These are phyloP conservation scores for Fusarium verrucosum DNA, from an alignment of 2,329 filamentous ascomycete genomes.

Conservation along the genomic window DNA sequence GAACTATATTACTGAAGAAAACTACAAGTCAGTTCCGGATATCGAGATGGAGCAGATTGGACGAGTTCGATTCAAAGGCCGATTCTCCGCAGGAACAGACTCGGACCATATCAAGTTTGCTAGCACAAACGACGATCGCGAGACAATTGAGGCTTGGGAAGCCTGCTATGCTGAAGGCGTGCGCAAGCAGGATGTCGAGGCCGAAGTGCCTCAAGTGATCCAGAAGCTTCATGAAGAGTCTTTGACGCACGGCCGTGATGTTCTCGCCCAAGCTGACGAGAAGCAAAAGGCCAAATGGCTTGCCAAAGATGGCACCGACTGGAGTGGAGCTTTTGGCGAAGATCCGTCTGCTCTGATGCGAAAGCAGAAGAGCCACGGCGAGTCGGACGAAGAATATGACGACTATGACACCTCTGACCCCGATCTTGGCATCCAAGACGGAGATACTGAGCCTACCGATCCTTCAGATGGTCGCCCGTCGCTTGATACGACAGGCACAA, in stretches of 20 bases:
- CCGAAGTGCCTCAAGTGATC: constrained; percentile 76
- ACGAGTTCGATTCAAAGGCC: constrained; percentile 78
- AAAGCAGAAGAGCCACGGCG: constrained; percentile 40
- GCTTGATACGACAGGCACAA: constrained; percentile 49
- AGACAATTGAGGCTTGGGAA: constrained; percentile 96
- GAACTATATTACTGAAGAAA: constrained; percentile 88
- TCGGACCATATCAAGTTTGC: constrained; percentile 85
- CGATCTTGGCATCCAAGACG: constrained; percentile 69
- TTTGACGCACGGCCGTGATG: constrained; percentile 79
- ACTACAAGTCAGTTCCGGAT: constrained; percentile 74
- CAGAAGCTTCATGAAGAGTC: constrained; percentile 84
- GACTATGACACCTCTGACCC: constrained; percentile 54
- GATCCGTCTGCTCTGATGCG: constrained; percentile 68
- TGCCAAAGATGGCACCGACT: constrained; percentile 81
- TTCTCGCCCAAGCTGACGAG: constrained; percentile 76
- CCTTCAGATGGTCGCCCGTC: constrained; percentile 49
- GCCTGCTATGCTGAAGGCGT: constrained; percentile 90
- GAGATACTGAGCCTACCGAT: constrained; percentile 47
- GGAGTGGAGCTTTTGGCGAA: constrained; percentile 85
- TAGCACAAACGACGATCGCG: constrained; percentile 85
- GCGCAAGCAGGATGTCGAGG: constrained; percentile 72
- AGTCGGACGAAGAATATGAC: constrained; percentile 53
- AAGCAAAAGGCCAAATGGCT: constrained; percentile 83
- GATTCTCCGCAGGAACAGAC: constrained; percentile 91
- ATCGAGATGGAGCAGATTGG: constrained; percentile 83